Percentiles rank a stretch among this genome's conserved stretches.
Conservation (phyloP, 352 stramenopile genomes). For the Globisporangium mamillatum region DNA sequence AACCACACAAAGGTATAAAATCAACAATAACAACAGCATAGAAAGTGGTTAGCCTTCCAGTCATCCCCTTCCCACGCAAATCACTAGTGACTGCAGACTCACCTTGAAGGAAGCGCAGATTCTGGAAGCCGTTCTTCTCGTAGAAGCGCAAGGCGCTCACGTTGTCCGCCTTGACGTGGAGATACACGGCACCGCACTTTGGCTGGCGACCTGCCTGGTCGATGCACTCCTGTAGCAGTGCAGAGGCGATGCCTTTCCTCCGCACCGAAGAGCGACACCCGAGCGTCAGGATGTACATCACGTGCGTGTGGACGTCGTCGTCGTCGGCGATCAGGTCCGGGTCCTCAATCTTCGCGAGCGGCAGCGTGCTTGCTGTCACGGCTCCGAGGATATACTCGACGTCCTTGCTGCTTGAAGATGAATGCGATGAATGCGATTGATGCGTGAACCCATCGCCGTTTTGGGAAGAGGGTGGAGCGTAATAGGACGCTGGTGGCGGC, state of each 20-base stretch:
- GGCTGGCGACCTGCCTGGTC: slow-evolving; percentile 72
- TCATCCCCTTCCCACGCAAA: background rate
- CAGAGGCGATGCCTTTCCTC: slow-evolving; percentile 87
- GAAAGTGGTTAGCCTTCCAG: background rate
- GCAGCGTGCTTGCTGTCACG: slow-evolving; percentile 88
- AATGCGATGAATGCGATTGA: background rate
- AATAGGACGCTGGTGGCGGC: slow-evolving; percentile 12
- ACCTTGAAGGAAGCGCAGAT: slow-evolving; percentile 91
- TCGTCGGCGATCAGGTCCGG: slow-evolving; percentile 49
- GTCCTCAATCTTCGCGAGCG: slow-evolving; percentile 67
- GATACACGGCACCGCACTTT: slow-evolving; percentile 90
- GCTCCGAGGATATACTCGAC: slow-evolving; percentile 78
- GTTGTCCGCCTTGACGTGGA: slow-evolving; percentile 98
- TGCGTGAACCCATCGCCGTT: slow-evolving; percentile 1
- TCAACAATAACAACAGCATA: slow-evolving; percentile 12
- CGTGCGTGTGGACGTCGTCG: slow-evolving; percentile 63
- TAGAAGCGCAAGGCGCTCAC: slow-evolving; percentile 93
- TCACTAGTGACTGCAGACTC: background rate
- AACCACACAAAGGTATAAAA: background rate
- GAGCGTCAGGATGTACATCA: slow-evolving; percentile 98
- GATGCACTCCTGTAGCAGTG: slow-evolving; percentile 89
- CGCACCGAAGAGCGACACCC: slow-evolving; percentile 84
- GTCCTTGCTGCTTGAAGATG: background rate
- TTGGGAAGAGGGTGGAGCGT: background rate
- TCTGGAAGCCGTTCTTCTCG: slow-evolving; percentile 94